These are phyloP conservation scores for Leucogyrophana mollusca DNA, from an alignment of 768 basidiomycete genomes.

Conservation along the genomic window DNA sequence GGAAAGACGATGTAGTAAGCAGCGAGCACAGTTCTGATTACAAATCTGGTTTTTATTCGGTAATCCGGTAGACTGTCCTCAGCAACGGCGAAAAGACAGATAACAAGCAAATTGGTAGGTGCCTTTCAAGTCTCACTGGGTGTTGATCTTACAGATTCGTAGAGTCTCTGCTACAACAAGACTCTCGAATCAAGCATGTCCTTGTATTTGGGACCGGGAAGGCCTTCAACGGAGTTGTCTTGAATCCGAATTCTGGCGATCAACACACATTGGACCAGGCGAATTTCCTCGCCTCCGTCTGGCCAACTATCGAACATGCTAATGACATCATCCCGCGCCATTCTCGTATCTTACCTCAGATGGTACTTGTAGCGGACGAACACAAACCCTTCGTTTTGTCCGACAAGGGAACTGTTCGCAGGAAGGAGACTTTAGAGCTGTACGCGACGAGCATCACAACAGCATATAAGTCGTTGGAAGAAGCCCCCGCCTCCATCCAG, in stretches of 20 bases:
- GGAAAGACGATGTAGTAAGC: constrained; percentile 21
- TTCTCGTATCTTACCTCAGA: constrained; percentile 22
- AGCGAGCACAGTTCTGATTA: constrained; percentile 3
- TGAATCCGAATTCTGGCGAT: constrained; percentile 9
- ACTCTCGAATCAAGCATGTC: constrained; percentile 16
- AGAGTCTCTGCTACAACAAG: constrained; percentile 19
- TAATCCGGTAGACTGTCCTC: constrained; percentile 21
- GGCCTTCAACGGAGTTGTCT: constrained; percentile 22
- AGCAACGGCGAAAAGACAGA: constrained; percentile 31
- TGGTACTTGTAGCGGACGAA: constrained; percentile 20
- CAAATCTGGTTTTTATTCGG: neutral
- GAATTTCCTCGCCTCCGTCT: constrained; percentile 16
- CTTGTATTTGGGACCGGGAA: constrained; percentile 24
- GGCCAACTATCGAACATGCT: constrained; percentile 20
- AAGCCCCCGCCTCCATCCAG: too few species aligned
- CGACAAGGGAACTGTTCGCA: constrained; percentile 13
- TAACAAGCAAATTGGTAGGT: constrained; percentile 24
- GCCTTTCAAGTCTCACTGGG: too few species aligned
- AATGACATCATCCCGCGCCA: constrained; percentile 24
- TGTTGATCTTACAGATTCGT: too few species aligned
- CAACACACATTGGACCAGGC: neutral
- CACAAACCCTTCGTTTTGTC: constrained; percentile 21
- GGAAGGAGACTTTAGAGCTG: constrained; percentile 5
- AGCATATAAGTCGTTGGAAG: too few species aligned
- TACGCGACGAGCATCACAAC: neutral